A percentile compares a stretch with the other conserved stretches of the same genome.
These are phyloP conservation scores for Retiboletus flavoniger DNA, from an alignment of 1,284 basidiomycete species.

Conservation along the genomic window DNA sequence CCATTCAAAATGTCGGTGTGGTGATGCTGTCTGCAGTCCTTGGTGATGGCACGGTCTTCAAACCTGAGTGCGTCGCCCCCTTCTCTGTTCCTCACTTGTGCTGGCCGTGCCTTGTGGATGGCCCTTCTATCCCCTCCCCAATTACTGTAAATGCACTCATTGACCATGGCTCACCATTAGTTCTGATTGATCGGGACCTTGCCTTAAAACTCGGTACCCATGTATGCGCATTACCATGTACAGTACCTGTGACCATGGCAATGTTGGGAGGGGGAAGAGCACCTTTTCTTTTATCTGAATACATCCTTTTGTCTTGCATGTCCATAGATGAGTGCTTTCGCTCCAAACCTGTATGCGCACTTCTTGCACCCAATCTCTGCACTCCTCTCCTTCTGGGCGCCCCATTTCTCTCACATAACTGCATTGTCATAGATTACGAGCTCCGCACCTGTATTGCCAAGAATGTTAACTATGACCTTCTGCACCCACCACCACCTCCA, in stretches of 20 bases:
- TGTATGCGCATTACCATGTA: fast-evolving
- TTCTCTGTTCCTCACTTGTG: not conserved
- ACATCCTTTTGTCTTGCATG: not conserved
- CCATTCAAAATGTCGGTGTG: not conserved
- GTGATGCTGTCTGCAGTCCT: not conserved
- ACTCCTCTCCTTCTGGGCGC: not conserved
- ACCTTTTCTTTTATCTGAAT: not conserved
- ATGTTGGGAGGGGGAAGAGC: not conserved
- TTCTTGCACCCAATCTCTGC: not conserved
- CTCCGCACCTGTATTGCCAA: not conserved
- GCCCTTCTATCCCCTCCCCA: not conserved
- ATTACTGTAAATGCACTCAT: not conserved
- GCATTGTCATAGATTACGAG: not conserved
- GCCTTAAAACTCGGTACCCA: not conserved
- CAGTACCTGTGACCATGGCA: not conserved
- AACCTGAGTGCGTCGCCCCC: not conserved
- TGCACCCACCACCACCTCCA: not conserved
- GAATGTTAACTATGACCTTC: not conserved
- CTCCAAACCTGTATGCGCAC: not conserved
- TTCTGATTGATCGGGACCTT: slow-evolving; percentile 1
- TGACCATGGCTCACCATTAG: slow-evolving; percentile 3
- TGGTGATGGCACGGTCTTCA: not conserved
- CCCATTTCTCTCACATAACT: not conserved
- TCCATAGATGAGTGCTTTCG: not conserved
- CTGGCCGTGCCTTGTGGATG: not conserved